Percentiles rank a stretch among this genome's conserved stretches.
phyloP scores from a whole-genome alignment of 2,329 filamentous ascomycete genomes.

The Emydomyces testavorans region DNA sequence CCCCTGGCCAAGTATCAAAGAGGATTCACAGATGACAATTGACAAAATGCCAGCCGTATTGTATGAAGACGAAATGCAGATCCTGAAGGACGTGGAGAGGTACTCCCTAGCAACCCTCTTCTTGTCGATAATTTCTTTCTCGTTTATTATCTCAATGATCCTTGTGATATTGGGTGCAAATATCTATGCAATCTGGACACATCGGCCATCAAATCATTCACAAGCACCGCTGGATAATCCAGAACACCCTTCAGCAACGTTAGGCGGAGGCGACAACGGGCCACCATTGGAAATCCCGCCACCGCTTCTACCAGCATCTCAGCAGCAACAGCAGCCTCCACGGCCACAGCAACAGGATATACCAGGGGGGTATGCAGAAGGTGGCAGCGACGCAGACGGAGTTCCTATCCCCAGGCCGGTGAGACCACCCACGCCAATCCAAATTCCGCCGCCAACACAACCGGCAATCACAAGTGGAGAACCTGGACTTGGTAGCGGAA shows the following conservation, averaged over 20 bases:
- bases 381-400: background rate
- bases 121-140: background rate
- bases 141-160: background rate
- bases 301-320: background rate
- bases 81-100: background rate
- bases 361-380: background rate
- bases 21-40: background rate
- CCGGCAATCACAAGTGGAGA: no score
- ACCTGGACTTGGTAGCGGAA: no score
- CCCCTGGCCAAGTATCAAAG: no score
- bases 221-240: background rate
- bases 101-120: conserved; percentile 1
- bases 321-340: background rate
- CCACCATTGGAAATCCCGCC: background rate
- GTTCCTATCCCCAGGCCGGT: background rate
- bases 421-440: no score
- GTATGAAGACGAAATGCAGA: background rate
- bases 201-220: background rate
- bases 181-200: background rate
- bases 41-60: conserved; percentile 5
- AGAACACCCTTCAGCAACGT: background rate
- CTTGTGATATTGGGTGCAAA: background rate
- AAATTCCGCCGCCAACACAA: no score
- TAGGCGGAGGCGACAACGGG: background rate
- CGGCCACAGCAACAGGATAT: background rate